Evolutionary conservation across 257 asterid genomes (phyloP), one percentile per base, ranked within the genome.

Genomic region (Fraxinus excelsior): DNA sequence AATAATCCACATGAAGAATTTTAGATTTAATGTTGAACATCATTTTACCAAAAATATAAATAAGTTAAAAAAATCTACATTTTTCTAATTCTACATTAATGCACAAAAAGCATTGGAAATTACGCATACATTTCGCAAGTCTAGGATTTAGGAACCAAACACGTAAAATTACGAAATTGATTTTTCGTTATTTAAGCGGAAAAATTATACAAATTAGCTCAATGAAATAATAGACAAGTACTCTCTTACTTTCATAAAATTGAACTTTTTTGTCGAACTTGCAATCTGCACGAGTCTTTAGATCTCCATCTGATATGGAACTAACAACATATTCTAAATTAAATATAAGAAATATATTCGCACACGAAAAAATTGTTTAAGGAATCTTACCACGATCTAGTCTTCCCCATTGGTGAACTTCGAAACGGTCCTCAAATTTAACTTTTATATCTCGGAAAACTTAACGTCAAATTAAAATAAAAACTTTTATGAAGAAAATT

Each of bases 211-310:
- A 8, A 58, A 51, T 67, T 12, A 42, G 51, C 21, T 19, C 28
- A 69, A 23, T 23, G 13, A 64, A 29, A 26, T 2, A 16, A 38
- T 46, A 35, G 56, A 25, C 26, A 70, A 29, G 14, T 28, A 72
- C 21, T 19, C 35, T 26, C 86, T 83, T 82, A 91, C 97, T 82
- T 10, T 87, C 78, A 73, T 94, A 88, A 80, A 94, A 94, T 51
- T 84, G 82, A 75, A 94, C 64, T 81, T 94, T 89, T 91, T 89
- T 94, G 51, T 89, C 91, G 75, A 93, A 88, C 82, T 88, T 93
- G 75, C 85, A 88, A 13, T 89, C 95, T 12, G 90, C 89, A 1
- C 80, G 87, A 13, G 86, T 67, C 53, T 72, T 74, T 12, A 70
- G 85, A 31, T 88, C 95, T 77, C 72, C 86, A 35, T 88, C 95